These are phyloP conservation scores for Rhynchosporium secalis DNA, from an alignment of 2,329 filamentous ascomycete species.

Conservation along the genomic window DNA sequence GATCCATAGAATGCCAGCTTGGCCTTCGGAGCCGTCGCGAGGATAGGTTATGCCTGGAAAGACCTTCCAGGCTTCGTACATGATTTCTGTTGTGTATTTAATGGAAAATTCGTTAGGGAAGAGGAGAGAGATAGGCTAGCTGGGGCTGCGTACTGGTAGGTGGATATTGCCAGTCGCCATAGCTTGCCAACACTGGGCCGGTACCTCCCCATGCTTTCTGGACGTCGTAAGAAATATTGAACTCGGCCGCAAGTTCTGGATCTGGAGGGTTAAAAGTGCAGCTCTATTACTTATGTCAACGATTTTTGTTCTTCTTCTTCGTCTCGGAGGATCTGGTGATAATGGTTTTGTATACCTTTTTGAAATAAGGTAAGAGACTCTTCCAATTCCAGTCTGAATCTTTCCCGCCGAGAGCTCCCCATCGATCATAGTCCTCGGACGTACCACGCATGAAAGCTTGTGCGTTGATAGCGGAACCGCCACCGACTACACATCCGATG, in stretches of 20 bases:
- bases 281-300: conserved; percentile 32
- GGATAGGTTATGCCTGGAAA: conserved; percentile 12
- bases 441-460: conserved; percentile 42
- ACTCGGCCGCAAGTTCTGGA: conserved; percentile 38
- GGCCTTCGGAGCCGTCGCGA: conserved; percentile 15
- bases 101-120: background rate
- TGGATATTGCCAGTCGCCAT: conserved; percentile 43
- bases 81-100: background rate
- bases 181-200: conserved; percentile 44
- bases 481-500: conserved; percentile 36
- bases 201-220: conserved; percentile 39
- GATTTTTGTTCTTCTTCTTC: conserved; percentile 32
- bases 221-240: conserved; percentile 41
- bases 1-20: conserved; percentile 18
- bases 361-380: conserved; percentile 31
- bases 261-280: conserved; percentile 38
- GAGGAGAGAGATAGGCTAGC: background rate
- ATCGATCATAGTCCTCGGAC: conserved; percentile 45
- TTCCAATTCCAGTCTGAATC: conserved; percentile 47
- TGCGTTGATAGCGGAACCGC: conserved; percentile 45
- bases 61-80: conserved; percentile 15
- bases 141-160: conserved; percentile 35
- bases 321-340: background rate
- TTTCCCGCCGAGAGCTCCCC: conserved; percentile 46
- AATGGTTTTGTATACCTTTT: conserved; percentile 2